A percentile compares a stretch with the other conserved stretches of the same genome.
These are phyloP conservation scores for Lentinula aciculospora DNA, from an alignment of 768 basidiomycete species.

Conservation along the genomic window DNA sequence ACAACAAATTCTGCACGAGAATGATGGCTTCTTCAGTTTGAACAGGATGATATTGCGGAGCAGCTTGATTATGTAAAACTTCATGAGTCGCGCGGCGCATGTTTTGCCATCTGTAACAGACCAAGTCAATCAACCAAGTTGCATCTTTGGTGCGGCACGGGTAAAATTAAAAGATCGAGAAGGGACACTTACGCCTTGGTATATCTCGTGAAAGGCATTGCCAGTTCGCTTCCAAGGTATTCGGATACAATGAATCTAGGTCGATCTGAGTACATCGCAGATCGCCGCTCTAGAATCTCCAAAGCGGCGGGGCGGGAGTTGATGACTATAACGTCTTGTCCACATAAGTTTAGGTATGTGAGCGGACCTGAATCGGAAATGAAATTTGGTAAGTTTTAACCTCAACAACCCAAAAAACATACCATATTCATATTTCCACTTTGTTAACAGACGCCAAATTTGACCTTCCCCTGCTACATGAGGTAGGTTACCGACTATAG, in stretches of 20 bases:
- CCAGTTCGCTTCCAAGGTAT: background rate
- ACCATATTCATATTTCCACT: conserved; percentile 5
- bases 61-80: background rate
- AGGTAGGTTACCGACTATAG: background rate
- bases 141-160: background rate
- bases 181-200: background rate
- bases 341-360: background rate
- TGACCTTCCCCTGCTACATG: background rate
- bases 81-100: background rate
- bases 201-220: background rate
- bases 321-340: background rate
- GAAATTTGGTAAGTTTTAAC: background rate
- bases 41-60: background rate
- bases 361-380: background rate
- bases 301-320: background rate
- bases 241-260: background rate
- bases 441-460: background rate
- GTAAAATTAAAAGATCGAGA: too few relatives aligned
- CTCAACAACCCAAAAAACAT: background rate
- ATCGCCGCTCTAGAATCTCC: background rate
- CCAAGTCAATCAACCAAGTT: too few relatives aligned
- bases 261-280: conserved; percentile 2
- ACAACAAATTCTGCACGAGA: background rate
- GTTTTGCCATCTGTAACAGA: background rate
- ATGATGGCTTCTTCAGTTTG: background rate